Base-by-base conservation (phyloP, 2,329 filamentous ascomycete species). In the Xylaria sp. region DNA sequence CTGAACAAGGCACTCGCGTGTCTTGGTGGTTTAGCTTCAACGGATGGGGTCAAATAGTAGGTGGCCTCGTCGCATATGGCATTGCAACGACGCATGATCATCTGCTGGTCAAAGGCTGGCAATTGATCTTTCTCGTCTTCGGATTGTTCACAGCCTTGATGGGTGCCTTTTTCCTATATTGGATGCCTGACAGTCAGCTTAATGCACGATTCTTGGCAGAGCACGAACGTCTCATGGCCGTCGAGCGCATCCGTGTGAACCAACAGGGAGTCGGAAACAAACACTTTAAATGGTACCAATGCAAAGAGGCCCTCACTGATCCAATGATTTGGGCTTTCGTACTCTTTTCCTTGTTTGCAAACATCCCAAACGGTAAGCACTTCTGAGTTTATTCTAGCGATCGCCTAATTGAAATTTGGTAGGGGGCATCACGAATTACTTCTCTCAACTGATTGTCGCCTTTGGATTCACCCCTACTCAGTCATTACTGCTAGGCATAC, bases 251-350 rank as follows among this genome's bases (percentile, higher is more conserved):
- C 50, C 81, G 89, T 0, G 79, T 85, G 37, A 92, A 92, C 69
- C 85, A 90, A 69, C 89, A 91, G 75, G 90, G 90, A 3, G 88
- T 92, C 23, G 89, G 89, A 3, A 91, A 91, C 73, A 90, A 90
- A 79, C 87, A 91, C 71, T 91, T 88, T 79, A 91, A 91, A 75
- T 77, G 83, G 74, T 87, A 90, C 63, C 90, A 92, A 75, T 79
- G 90, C 47, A 76, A 76, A 60, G 80, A 82, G 67, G 79, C 80
- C 3, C 44, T 81, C 13, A 75, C 75, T 2, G 80, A 82, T 61
- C 80, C 80, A 3, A 78, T 80, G 76, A 72, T 80, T 27, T 82
- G 80, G 75, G 76, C 77, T 16, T 80, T 81, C 63, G 79, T 77
- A 3, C 72, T 80, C 13, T 80, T 76, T 70, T 74, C 75, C 40